Base-by-base conservation (phyloP, 768 basidiomycete species). In the Tulasnella sp. region DNA sequence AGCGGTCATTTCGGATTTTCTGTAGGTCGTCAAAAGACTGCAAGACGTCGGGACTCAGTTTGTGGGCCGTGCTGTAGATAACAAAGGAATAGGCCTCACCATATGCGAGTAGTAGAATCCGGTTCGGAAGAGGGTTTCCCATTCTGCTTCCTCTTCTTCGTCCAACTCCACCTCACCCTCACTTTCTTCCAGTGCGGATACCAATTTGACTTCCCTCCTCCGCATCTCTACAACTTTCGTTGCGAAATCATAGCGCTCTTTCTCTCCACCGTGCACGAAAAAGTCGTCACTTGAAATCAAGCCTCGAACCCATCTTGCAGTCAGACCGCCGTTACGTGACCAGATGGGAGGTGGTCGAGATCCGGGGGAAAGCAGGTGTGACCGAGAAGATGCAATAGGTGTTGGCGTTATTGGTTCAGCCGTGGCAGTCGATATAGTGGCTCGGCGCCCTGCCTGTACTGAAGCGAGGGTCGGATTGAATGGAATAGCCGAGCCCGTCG, bases 81-180 rank as follows among this genome's bases (percentile, higher is more conserved):
- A 76, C 5, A 77, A 62, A 17, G 40, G 22, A n/a, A 34, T 14
- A 29, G 35, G 41, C 79, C 83, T 64, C 74, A 92, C 93, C 90
- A 96, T 91, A 77, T 95, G 92, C 5, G 85, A 81, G 78, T 95
- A 96, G 79, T 94, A 90, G 6, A 96, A 92, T 11, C 90, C 90
- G 32, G 86, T 81, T 47, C 83, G 80, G 77, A 98, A 96, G 77
- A 95, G 83, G 62, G 79, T 83, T 19, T 80, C 82, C 86, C 90
- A 92, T 75, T 89, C 85, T 47, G 75, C 79, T 78, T 96, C 94
- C 77, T 94, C 92, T 0, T 83, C 83, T 6, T 84, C 81, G 41
- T 84, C 71, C 22, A 74, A 47, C 73, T 47, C 59, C 73, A 71
- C 86, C 80, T 41, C 81, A n/a, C 19, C 78, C 71, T 44, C 69